A percentile compares a stretch with the other conserved stretches of the same genome.
phyloP scores from a whole-genome alignment of 352 stramenopile genomes.

The Blastocystis sp. region DNA sequence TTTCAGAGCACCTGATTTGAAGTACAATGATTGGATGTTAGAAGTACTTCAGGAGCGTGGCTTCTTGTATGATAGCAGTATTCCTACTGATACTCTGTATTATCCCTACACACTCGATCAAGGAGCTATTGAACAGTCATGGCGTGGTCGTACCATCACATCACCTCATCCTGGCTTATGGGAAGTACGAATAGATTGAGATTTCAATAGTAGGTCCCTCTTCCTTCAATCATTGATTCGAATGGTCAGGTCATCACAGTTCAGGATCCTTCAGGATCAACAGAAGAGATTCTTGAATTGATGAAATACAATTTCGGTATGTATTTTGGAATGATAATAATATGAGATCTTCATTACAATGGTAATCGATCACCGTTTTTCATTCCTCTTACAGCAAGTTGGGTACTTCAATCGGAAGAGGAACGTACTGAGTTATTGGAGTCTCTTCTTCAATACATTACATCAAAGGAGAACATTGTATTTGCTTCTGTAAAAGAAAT shows the following conservation, averaged over 20 bases:
- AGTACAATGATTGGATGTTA: slow-evolving; percentile 52
- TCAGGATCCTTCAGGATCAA: slow-evolving; percentile 10
- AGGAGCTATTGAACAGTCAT: slow-evolving; percentile 30
- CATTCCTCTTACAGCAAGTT: slow-evolving; percentile 29
- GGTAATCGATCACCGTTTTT: slow-evolving; percentile 21
- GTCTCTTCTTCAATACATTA: slow-evolving; percentile 17
- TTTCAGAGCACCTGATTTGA: slow-evolving; percentile 47
- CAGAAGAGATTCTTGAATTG: slow-evolving; percentile 3
- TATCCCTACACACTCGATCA: slow-evolving; percentile 42
- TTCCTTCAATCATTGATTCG: not conserved
- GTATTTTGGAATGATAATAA: not conserved
- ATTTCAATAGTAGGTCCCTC: not conserved
- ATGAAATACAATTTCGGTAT: slow-evolving; percentile 46
- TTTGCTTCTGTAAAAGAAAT: slow-evolving; percentile 14
- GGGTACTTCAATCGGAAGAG: slow-evolving; percentile 8
- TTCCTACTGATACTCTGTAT: not conserved
- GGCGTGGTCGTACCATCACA: not conserved
- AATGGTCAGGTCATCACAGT: not conserved
- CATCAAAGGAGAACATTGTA: not conserved
- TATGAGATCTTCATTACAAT: slow-evolving; percentile 33
- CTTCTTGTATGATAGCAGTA: slow-evolving; percentile 54
- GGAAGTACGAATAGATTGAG: not conserved
- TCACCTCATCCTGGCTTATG: slow-evolving; percentile 4
- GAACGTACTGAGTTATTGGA: not conserved
- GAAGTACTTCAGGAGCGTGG: slow-evolving; percentile 24